phyloP scores from a whole-genome alignment of 1,284 basidiomycete species.

The Polyporus tsugae region DNA sequence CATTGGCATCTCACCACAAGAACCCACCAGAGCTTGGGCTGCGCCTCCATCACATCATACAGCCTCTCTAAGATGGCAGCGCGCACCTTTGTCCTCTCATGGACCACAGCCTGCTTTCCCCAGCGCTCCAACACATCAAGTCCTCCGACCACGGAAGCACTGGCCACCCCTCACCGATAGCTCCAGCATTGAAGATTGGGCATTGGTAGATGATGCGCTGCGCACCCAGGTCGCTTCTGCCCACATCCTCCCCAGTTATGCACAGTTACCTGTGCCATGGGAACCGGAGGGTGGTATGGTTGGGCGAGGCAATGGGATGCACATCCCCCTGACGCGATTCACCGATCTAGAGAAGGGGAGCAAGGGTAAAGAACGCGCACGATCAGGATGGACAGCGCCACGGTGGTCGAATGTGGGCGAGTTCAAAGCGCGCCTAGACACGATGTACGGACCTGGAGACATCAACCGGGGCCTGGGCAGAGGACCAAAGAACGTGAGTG shows the following conservation, averaged over 20 bases:
- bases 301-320: not conserved
- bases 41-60: not conserved
- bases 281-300: not conserved
- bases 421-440: conserved; percentile 37
- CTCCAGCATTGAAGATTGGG: conserved; percentile 21
- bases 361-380: conserved; percentile 24
- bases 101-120: not conserved
- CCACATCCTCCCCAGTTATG: conserved; percentile 17
- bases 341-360: conserved; percentile 1
- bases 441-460: conserved; percentile 34
- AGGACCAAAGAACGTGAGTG: conserved; percentile 33
- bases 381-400: conserved; percentile 27
- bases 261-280: conserved; percentile 12
- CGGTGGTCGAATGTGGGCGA: conserved; percentile 35
- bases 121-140: conserved; percentile 2
- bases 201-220: conserved; percentile 22
- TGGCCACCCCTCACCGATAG: conserved; percentile 19
- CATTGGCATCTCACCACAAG: not conserved
- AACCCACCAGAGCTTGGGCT: not conserved
- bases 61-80: not conserved
- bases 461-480: conserved; percentile 33
- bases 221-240: conserved; percentile 27
- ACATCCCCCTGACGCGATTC: conserved; percentile 15
- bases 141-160: conserved; percentile 15
- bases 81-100: not conserved